Base-by-base conservation (phyloP, 768 basidiomycete genomes). In the Lentinula edodes region DNA sequence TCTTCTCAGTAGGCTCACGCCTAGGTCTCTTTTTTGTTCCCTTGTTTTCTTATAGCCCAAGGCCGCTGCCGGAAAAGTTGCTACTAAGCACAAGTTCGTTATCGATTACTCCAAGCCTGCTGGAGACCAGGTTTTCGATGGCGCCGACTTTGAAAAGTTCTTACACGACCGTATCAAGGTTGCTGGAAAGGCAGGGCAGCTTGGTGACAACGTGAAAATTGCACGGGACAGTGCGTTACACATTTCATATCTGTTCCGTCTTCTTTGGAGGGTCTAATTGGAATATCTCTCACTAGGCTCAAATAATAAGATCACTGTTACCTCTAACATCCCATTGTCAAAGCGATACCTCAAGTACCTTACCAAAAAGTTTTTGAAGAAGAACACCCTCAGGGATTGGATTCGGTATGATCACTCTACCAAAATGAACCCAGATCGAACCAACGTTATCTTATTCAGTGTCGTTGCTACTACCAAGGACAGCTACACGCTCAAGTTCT, bases 301-400 rank as follows among this genome's bases (percentile, higher is more conserved):
- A 58, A 86, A 84, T 75, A 88, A 80, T 71, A 93, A 89, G 78
- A 83, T 98, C 74, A 89, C 87, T 60, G 85, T 98, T 67, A 86
- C 88, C 56, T 89, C 94, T 58, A 87, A 79, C 70, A 87, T 96
- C 73, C 87, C 93, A 61, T 90, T 98, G 78, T 98, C 96, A 55
- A 98, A 98, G 80, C 85, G 93, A 61, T 98, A 97, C 77, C 87
- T 98, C 74, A 98, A 98, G 78, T 99, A 98, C 79, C 83, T 98
- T 63, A 98, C 96, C 65, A 98, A 98, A 85, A 96, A 96, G 82
- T 95, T 93, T 84, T 83, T 98, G 78, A 98, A 98, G 86, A 97
- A 97, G 86, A 95, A 95, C 80, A 78, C 82, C 50, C 83, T 97
- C 69, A 89, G 95, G 66, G 95, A 98, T 79, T 98, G 94, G 91